Percentiles rank a stretch among this genome's conserved stretches.
These are phyloP conservation scores for Malus hybrid DNA, from an alignment of 331 rosid species.

Conservation along the genomic window DNA sequence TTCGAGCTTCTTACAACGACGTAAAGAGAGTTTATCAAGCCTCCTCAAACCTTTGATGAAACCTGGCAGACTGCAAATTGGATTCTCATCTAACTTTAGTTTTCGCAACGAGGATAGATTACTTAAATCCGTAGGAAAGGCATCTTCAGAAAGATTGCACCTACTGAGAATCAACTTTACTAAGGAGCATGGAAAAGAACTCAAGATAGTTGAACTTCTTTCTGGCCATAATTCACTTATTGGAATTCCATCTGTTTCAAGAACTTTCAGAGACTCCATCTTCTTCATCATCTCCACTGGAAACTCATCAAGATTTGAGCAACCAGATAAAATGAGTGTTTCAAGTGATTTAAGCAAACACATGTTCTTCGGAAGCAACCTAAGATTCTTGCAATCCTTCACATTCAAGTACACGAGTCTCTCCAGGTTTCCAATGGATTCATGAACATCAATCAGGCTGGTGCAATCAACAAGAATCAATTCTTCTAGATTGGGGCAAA, in stretches of 20 bases:
- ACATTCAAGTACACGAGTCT: too few species aligned
- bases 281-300: background rate
- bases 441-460: too few species aligned
- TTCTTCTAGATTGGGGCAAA: too few species aligned
- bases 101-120: background rate
- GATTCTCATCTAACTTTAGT: background rate
- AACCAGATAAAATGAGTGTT: too few species aligned
- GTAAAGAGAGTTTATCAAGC: too few species aligned
- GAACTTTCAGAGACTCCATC: background rate
- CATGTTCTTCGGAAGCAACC: too few species aligned
- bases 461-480: too few species aligned
- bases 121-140: background rate
- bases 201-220: background rate
- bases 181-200: background rate
- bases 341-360: too few species aligned
- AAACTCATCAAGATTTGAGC: background rate
- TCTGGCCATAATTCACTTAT: background rate
- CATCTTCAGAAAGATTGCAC: background rate
- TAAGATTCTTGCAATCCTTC: too few species aligned
- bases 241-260: background rate
- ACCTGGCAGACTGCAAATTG: background rate
- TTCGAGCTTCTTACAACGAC: background rate
- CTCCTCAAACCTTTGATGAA: background rate
- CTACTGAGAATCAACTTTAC: background rate
- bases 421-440: too few species aligned